Percentiles rank a stretch among this genome's conserved stretches.
Conservation (phyloP, 768 basidiomycete species). For the Hypholoma sublateritium region DNA sequence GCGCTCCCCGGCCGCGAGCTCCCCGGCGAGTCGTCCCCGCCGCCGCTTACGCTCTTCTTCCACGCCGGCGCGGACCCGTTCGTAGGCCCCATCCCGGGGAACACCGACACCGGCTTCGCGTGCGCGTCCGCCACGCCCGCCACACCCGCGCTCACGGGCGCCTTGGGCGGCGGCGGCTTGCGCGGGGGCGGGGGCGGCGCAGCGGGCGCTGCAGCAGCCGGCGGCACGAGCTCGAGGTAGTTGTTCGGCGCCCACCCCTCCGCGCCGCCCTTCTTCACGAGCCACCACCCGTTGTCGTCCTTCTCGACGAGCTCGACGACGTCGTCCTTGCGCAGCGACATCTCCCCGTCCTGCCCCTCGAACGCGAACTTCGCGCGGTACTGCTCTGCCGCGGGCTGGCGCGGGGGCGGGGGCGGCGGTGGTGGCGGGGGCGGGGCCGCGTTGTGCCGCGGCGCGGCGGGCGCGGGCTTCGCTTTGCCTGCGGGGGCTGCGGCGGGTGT, state of each 20-base stretch:
- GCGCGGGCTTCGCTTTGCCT: slow-evolving; percentile 6
- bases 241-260: slow-evolving; percentile 98
- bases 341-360: slow-evolving; percentile 89
- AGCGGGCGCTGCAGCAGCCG: slow-evolving; percentile 54
- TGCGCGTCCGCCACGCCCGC: slow-evolving; percentile 53
- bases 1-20: slow-evolving; percentile 54
- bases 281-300: slow-evolving; percentile 98
- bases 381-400: background rate
- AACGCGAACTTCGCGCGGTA: slow-evolving; percentile 94
- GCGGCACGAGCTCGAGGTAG: slow-evolving; percentile 81
- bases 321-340: slow-evolving; percentile 88
- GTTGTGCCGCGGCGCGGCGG: slow-evolving; percentile 35
- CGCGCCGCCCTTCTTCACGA: slow-evolving; percentile 75
- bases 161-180: slow-evolving; percentile 36
- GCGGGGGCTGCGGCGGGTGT: slow-evolving; percentile 29
- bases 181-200: slow-evolving; percentile 74
- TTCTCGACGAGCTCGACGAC: slow-evolving; percentile 90
- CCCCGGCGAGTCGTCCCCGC: slow-evolving; percentile 35
- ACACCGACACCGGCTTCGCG: slow-evolving; percentile 82
- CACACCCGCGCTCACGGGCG: slow-evolving; percentile 39
- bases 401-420: slow-evolving; percentile 50
- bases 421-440: slow-evolving; percentile 53
- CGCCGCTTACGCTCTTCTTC: slow-evolving; percentile 53
- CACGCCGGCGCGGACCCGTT: slow-evolving; percentile 75
- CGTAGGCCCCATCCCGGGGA: slow-evolving; percentile 68